Percentiles rank a stretch among this genome's conserved stretches.
Evolutionary conservation across 257 asterid genomes (phyloP).

Genomic region (Primulina tabacum): DNA sequence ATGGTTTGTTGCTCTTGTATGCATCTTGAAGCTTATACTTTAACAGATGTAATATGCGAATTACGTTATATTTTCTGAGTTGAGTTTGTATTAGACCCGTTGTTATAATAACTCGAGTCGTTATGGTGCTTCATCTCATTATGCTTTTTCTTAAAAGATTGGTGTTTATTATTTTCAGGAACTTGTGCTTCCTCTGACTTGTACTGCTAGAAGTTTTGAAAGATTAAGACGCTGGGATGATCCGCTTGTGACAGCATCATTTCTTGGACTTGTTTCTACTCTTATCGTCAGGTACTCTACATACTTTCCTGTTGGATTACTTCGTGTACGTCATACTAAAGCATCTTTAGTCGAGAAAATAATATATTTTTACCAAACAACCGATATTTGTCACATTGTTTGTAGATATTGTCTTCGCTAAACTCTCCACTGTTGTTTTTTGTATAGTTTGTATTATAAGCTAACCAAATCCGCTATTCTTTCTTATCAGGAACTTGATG

Average conservation of each 20-base stretch:
- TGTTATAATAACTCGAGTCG: background rate
- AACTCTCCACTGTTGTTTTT: background rate
- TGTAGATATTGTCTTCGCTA: too few species aligned
- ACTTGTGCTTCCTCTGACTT: slow-evolving; percentile 74
- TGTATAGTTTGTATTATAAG: background rate
- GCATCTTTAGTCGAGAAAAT: background rate
- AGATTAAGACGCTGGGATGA: slow-evolving; percentile 86
- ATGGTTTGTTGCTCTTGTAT: background rate
- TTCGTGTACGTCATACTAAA: background rate
- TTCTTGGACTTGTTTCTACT: slow-evolving; percentile 63
- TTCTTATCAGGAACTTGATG: slow-evolving; percentile 70
- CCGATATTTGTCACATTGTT: background rate
- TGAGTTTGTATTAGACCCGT: background rate
- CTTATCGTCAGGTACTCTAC: slow-evolving; percentile 67
- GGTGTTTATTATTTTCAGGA: slow-evolving; percentile 48
- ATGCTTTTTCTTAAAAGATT: background rate
- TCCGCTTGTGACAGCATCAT: slow-evolving; percentile 77
- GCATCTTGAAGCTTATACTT: background rate
- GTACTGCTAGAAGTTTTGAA: slow-evolving; percentile 57
- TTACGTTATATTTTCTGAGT: background rate
- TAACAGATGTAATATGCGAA: background rate
- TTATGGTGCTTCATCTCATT: background rate
- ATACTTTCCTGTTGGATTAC: background rate
- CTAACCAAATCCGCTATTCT: slow-evolving; percentile 3
- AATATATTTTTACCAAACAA: too few species aligned